Conservation (phyloP, 2,329 filamentous ascomycete species). For the Intubia oerlemansii region DNA sequence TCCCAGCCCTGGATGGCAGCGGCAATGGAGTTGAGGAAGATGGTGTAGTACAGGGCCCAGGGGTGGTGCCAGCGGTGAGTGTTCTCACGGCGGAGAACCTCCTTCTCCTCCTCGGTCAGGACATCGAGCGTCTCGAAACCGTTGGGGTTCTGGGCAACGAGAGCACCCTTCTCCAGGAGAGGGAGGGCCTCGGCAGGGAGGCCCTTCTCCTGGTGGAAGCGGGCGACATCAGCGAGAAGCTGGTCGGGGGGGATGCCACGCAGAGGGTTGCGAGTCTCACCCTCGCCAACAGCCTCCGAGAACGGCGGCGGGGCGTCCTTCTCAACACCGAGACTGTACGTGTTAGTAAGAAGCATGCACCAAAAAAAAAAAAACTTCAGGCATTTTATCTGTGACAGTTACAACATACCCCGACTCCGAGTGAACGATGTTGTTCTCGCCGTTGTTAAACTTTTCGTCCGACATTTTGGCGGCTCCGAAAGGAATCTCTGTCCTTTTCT, state of each 20-base stretch:
- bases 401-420: too few species aligned
- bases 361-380: too few species aligned
- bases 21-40: constrained; percentile 45
- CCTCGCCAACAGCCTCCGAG: too few species aligned
- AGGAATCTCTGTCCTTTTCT: too few species aligned
- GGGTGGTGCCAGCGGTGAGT: constrained; percentile 44
- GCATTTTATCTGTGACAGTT: too few species aligned
- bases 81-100: constrained; percentile 33
- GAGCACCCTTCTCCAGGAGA: constrained; percentile 44
- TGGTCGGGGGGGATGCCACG: constrained; percentile 6
- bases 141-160: constrained; percentile 50
- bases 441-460: too few species aligned
- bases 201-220: constrained; percentile 18
- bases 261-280: constrained; percentile 7
- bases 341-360: too few species aligned
- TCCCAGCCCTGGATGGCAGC: constrained; percentile 54
- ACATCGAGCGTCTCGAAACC: constrained; percentile 33
- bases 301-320: too few species aligned
- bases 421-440: too few species aligned
- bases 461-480: too few species aligned
- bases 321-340: too few species aligned
- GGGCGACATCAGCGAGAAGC: constrained; percentile 6
- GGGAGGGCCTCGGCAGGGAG: constrained; percentile 31
- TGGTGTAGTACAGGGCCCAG: constrained; percentile 40
- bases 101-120: constrained; percentile 17